These are phyloP conservation scores for Aphanomyces stellatus DNA, from an alignment of 352 stramenopile genomes.

Conservation along the genomic window DNA sequence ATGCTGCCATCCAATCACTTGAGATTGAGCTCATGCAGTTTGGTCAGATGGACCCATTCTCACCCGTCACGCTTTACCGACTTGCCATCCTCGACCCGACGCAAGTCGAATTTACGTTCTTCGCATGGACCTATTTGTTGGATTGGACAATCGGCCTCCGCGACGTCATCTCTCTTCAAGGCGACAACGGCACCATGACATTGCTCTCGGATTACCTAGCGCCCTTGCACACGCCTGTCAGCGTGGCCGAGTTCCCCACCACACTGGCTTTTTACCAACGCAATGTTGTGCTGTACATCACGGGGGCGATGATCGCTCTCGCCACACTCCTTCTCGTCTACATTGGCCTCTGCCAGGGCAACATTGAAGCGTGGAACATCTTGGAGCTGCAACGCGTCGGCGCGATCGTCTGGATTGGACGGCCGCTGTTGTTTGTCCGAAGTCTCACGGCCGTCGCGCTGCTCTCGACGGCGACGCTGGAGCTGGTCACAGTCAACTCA, in stretches of 20 bases:
- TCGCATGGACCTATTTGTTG: background rate
- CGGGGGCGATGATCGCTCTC: background rate
- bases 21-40: background rate
- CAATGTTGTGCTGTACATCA: background rate
- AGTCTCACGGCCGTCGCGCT: background rate
- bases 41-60: background rate
- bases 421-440: conserved; percentile 3
- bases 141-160: conserved; percentile 2
- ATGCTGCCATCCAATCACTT: background rate
- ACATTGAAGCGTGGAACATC: background rate
- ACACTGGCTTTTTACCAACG: background rate
- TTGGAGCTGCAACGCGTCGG: conserved; percentile 8
- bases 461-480: background rate
- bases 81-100: background rate
- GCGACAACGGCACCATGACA: background rate
- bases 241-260: background rate
- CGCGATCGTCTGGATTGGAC: conserved; percentile 5
- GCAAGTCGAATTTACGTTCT: background rate
- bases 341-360: background rate
- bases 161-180: background rate
- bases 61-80: background rate
- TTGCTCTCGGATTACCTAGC: background rate
- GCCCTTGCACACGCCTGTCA: background rate
- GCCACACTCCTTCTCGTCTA: background rate
- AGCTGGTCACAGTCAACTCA: background rate